Base-by-base conservation (phyloP, 148 eudicot genomes). In the Camellia sinensis region DNA sequence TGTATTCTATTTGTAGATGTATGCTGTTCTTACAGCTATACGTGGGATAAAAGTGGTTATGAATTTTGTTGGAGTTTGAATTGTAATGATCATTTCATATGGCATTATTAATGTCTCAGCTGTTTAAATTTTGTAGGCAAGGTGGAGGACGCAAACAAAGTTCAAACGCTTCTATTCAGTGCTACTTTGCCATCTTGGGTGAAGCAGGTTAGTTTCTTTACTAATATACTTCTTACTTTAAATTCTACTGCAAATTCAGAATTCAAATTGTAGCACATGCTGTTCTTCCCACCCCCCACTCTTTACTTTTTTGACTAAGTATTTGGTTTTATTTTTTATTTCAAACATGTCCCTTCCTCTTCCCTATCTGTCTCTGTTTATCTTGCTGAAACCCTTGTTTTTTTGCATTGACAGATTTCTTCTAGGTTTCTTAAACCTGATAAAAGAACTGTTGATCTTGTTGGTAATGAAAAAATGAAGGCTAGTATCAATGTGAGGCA, bases 181-280 rank as follows among this genome's bases (percentile, higher is more conserved):
- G 99, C 99, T 46, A 96, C 99, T 78, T 84, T 96, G 81, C 99
- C 99, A 18, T 18, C 0, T 54, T 96, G 99, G 98, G 98, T 96
- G 50, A 88, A 93, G 81, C 87, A 91, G 61, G 99, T 96, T 67
- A 22, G 82, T 78, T 40, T 67, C 41, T 80, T 37, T 40, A 15
- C 59, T n/a, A 63, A 1, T n/a, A 13, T 46, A 29, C 37, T 61
- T 40, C n/a, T 37, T 29, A 29, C 1, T 3, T 56, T 46, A 56
- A 40, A 54, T 46, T 19, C 7, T 71, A 5, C 62, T 54, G 29
- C 3, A 11, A 53, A 53, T 37, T 77, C 64, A 53, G 21, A 15
- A 66, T 77, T 75, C 56, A 0, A 50, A 44, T 41, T 80, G 40
- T 3, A 22, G 40, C 40, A 18, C 10, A 62, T 37, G 2, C 60